phyloP scores from a whole-genome alignment of 305 asterid species.

The Fraxinus dipetala region DNA sequence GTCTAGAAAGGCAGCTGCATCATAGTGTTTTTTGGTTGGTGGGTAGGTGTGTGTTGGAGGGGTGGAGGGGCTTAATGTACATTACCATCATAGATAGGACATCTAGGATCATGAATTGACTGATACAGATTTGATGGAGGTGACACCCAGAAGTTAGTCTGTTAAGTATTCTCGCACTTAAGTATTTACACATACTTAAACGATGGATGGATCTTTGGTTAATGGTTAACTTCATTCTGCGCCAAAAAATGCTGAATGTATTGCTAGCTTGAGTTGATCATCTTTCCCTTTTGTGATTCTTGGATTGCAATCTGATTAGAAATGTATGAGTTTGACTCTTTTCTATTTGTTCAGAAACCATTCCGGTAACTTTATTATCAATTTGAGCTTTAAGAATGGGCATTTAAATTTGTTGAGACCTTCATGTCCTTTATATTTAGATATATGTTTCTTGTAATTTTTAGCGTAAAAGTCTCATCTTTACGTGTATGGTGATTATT shows the following conservation, averaged over 20 bases:
- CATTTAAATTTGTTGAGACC: conserved; percentile 8
- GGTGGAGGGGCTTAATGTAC: not conserved
- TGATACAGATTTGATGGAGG: no score
- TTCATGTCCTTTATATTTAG: not conserved
- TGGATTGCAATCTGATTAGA: not conserved
- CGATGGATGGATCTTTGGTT: not conserved
- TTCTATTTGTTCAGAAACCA: not conserved
- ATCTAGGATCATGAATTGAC: not conserved
- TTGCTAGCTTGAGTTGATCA: conserved; percentile 6
- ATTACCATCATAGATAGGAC: not conserved
- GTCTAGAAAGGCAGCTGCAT: not conserved
- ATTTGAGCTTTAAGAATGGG: conserved; percentile 3
- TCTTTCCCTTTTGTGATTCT: not conserved
- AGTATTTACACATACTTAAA: not conserved
- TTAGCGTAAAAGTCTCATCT: not conserved
- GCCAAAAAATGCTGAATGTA: not conserved
- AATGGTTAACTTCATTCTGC: not conserved
- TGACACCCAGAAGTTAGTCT: not conserved
- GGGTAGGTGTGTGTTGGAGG: not conserved
- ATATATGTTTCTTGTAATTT: not conserved
- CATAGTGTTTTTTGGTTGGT: not conserved
- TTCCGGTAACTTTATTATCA: not conserved
- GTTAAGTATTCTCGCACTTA: not conserved
- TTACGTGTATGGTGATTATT: not conserved
- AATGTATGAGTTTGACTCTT: not conserved